phyloP scores from a whole-genome alignment of 257 asterid species.

The Pogostemon cablin region DNA sequence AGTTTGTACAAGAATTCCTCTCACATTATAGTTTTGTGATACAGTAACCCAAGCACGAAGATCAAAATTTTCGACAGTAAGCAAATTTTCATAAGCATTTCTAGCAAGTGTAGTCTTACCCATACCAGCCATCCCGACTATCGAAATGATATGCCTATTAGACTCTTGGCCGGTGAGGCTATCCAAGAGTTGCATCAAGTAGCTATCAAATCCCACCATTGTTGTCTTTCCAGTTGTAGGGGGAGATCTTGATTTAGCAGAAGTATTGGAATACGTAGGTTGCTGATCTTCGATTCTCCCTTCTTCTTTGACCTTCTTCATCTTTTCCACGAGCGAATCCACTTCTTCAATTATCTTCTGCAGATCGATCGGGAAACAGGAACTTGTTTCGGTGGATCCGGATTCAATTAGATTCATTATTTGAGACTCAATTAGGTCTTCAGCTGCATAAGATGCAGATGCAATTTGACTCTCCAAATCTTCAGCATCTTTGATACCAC shows the following conservation, averaged over 20 bases:
- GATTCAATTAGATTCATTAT: not conserved
- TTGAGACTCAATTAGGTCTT: constrained; percentile 7
- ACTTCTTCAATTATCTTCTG: not conserved
- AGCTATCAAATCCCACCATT: constrained; percentile 17
- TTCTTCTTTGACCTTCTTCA: not conserved
- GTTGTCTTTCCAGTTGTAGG: not conserved
- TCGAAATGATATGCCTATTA: constrained; percentile 2
- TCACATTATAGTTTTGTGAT: not conserved
- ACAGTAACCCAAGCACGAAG: constrained; percentile 2
- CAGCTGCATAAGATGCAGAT: constrained; percentile 15
- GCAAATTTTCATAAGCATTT: constrained; percentile 15
- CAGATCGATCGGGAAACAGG: constrained; percentile 3
- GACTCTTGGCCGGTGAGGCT: not conserved
- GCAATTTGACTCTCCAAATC: constrained; percentile 4
- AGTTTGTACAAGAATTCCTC: not conserved
- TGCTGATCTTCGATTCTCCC: not conserved
- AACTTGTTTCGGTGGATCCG: not conserved
- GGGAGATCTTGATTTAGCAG: not conserved
- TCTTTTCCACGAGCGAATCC: not conserved
- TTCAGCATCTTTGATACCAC: not conserved
- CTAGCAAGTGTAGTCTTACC: constrained; percentile 24
- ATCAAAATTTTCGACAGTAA: constrained; percentile 1
- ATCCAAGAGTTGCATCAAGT: constrained; percentile 13
- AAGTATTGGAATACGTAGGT: not conserved
- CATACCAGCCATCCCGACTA: constrained; percentile 11